Percentiles rank a stretch among this genome's conserved stretches.
These are phyloP conservation scores for Serendipita vermifera DNA, from an alignment of 768 basidiomycete species.

Conservation along the genomic window DNA sequence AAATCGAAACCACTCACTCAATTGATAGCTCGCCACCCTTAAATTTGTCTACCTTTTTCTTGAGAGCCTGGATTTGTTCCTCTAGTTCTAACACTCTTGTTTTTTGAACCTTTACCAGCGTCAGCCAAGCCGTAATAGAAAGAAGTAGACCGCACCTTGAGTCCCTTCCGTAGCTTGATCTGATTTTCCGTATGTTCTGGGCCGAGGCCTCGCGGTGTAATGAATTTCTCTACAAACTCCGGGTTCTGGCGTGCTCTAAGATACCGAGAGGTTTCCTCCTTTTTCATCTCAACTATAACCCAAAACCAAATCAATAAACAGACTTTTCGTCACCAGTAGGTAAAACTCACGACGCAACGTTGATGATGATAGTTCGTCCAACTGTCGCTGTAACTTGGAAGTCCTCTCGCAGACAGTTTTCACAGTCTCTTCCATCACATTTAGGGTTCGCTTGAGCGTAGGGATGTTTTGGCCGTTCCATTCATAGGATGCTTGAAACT, in stretches of 20 bases:
- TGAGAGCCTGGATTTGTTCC: slow-evolving; percentile 51
- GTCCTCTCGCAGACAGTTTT: slow-evolving; percentile 15
- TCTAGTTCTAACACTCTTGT: slow-evolving; percentile 72
- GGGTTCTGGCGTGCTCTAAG: slow-evolving; percentile 64
- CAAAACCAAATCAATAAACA: slow-evolving; percentile 6
- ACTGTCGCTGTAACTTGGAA: slow-evolving; percentile 16
- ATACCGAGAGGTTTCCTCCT: slow-evolving; percentile 73
- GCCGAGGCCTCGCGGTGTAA: slow-evolving; percentile 62
- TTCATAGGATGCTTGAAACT: neutral
- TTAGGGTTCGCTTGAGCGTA: slow-evolving; percentile 24
- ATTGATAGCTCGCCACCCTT: slow-evolving; percentile 49
- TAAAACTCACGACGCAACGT: slow-evolving; percentile 22
- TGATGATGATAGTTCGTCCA: slow-evolving; percentile 21
- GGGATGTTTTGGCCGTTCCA: neutral
- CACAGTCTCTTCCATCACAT: slow-evolving; percentile 29
- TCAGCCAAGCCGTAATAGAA: no score
- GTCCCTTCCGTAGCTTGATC: slow-evolving; percentile 53
- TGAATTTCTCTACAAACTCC: slow-evolving; percentile 55
- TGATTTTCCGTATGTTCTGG: slow-evolving; percentile 84
- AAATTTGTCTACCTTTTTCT: slow-evolving; percentile 51
- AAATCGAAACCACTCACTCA: slow-evolving; percentile 33
- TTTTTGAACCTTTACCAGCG: slow-evolving; percentile 43
- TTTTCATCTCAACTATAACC: slow-evolving; percentile 55
- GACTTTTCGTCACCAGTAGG: neutral
- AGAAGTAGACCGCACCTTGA: slow-evolving; percentile 40